Base-by-base conservation (phyloP, 1,139 yeast genomes). In the Magnusiomyces sp. region DNA sequence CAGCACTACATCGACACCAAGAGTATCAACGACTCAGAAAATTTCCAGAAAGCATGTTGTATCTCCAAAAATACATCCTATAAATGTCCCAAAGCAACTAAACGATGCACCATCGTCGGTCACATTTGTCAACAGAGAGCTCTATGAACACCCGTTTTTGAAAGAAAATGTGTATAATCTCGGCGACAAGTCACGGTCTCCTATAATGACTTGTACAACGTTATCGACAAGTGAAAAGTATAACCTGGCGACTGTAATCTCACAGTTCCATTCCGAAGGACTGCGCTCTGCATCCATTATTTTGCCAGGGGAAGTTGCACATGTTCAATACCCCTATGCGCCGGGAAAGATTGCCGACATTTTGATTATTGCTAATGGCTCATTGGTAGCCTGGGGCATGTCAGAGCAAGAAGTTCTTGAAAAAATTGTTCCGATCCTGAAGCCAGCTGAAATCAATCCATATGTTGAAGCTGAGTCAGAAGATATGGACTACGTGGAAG, bases 401-500 rank as follows among this genome's bases (percentile, higher is more conserved):
- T 53, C 58, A 3, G 74, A 71, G 56, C 65, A 71, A 11, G 95
- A 86, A 58, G 57, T 67, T 0, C 63, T 66, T 10, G 71, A 74
- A 17, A 66, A 72, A 10, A 50, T 66, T 16, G 59, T 80, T 1
- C 78, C 80, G 1, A 58, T 76, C 47, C 66, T 84, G 19, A 62
- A 63, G 34, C 56, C 56, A 0, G 77, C 81, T 3, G 81, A 81
- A 53, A 59, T 71, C 1, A 69, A 78, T 4, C 69, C 76, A 4
- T 81, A 81, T 58, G 69, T 69, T 4, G 64, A 61, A 1, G 70
- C 72, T 13, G 96, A 89, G 59, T 79, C 88, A 40, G 97, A 89
- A 61, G 97, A 89, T 59, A 77, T 89, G 79, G 96, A 89, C 63
- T 89, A 72, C 67, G 69, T 86, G n/a, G 92, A 84, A 52, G 62